Conservation (phyloP, 257 asterid genomes). For the Schizonepeta tenuifolia region DNA sequence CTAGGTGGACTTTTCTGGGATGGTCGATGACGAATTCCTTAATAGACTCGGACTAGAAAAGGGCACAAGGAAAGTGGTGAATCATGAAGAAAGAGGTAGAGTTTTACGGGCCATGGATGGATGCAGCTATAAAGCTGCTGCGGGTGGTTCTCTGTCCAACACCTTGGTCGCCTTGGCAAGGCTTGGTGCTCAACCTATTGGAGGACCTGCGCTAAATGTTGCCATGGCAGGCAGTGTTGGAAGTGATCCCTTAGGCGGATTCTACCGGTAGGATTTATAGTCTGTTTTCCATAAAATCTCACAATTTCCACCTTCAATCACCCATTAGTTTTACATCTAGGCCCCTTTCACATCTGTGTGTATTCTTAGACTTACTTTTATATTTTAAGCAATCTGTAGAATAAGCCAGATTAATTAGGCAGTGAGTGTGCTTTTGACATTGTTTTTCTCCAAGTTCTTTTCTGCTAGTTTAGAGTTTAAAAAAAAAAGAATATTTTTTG, state of each 20-base stretch:
- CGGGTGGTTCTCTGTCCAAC: conserved; percentile 98
- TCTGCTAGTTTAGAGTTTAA: conserved; percentile 17
- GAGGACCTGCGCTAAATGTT: conserved; percentile 73
- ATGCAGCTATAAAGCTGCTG: conserved; percentile 97
- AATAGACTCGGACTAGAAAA: conserved; percentile 70
- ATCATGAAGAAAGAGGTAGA: conserved; percentile 94
- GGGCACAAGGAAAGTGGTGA: conserved; percentile 90
- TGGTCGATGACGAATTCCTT: conserved; percentile 82
- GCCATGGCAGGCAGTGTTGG: conserved; percentile 98
- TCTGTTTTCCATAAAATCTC: neutral
- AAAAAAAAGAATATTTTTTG: too few relatives aligned
- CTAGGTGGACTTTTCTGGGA: conserved; percentile 96
- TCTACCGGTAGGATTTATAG: conserved; percentile 62
- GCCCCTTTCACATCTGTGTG: neutral
- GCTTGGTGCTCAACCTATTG: conserved; percentile 79
- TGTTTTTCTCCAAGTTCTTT: neutral
- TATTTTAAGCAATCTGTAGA: conserved; percentile 5
- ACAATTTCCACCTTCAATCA: neutral
- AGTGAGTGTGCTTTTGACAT: neutral
- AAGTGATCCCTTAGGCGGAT: conserved; percentile 94
- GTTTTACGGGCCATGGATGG: conserved; percentile 96
- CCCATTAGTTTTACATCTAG: conserved; percentile 52
- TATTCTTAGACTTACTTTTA: neutral
- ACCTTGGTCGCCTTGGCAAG: conserved; percentile 95
- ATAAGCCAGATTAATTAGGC: neutral